Conservation (phyloP, 2,329 filamentous ascomycete species). For the Talaromyces sp. region DNA sequence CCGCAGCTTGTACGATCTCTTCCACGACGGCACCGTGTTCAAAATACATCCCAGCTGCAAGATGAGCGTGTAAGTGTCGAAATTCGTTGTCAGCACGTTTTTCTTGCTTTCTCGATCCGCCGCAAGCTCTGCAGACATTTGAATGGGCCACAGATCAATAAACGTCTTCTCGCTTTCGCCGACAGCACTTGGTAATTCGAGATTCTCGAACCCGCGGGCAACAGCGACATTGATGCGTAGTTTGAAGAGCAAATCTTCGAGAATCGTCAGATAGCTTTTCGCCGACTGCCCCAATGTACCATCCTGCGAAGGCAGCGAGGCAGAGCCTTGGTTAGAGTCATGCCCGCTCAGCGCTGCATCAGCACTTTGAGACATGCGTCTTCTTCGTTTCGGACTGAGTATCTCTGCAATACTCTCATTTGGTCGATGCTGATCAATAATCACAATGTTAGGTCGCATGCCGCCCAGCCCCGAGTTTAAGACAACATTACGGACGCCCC, state of each 20-base stretch:
- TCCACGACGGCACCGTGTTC: conserved; percentile 75
- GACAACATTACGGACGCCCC: conserved; percentile 78
- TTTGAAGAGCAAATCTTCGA: conserved; percentile 73
- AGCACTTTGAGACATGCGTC: conserved; percentile 17
- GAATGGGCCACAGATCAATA: conserved; percentile 86
- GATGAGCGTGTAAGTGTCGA: conserved; percentile 86
- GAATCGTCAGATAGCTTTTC: conserved; percentile 70
- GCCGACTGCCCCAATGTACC: conserved; percentile 35
- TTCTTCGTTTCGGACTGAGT: conserved; percentile 39
- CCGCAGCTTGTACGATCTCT: conserved; percentile 63
- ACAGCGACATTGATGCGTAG: conserved; percentile 80
- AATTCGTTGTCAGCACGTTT: conserved; percentile 75
- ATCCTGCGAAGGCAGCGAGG: conserved; percentile 41
- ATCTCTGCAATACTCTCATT: conserved; percentile 54
- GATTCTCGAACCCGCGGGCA: conserved; percentile 69
- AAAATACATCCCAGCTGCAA: conserved; percentile 80
- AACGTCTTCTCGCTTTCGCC: conserved; percentile 63
- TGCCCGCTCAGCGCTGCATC: conserved; percentile 23
- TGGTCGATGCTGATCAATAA: conserved; percentile 68
- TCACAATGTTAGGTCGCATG: conserved; percentile 83
- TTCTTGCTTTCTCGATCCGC: conserved; percentile 57
- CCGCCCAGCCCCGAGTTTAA: conserved; percentile 75
- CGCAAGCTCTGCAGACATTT: conserved; percentile 81
- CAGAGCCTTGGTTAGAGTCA: conserved; percentile 42
- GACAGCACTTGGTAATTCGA: conserved; percentile 64